These are phyloP conservation scores for Huntiella bhutanensis DNA, from an alignment of 2,329 filamentous ascomycete genomes.

Conservation along the genomic window DNA sequence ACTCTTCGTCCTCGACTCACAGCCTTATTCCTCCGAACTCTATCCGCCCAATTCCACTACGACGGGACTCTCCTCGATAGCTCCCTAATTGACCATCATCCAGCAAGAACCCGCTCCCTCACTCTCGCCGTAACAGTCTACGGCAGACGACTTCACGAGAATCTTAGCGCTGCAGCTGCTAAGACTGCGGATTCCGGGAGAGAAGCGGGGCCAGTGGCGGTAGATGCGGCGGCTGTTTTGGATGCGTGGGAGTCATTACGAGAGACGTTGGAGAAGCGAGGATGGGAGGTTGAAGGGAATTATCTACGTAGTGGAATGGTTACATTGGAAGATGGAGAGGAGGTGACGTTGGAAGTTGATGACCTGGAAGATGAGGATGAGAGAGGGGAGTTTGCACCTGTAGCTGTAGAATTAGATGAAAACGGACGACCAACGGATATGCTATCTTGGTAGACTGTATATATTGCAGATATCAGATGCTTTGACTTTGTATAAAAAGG, in stretches of 20 bases:
- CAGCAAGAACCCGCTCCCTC: constrained; percentile 20
- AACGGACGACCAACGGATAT: constrained; percentile 31
- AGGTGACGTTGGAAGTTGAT: constrained; percentile 27
- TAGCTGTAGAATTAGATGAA: constrained; percentile 33
- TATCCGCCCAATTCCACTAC: constrained; percentile 37
- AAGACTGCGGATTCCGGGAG: constrained; percentile 12
- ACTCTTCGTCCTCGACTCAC: constrained; percentile 25
- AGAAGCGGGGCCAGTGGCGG: constrained; percentile 12
- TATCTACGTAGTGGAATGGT: constrained; percentile 29
- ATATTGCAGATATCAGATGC: neutral
- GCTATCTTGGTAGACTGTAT: constrained; percentile 25
- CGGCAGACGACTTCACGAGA: constrained; percentile 32
- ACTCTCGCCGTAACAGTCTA: constrained; percentile 32
- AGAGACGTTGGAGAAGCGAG: constrained; percentile 28
- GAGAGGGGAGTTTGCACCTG: constrained; percentile 32
- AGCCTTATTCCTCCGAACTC: constrained; percentile 26
- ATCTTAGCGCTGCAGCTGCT: constrained; percentile 17
- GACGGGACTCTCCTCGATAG: constrained; percentile 29
- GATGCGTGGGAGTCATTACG: constrained; percentile 28
- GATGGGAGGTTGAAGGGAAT: constrained; percentile 36
- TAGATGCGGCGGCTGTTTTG: constrained; percentile 25
- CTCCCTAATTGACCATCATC: constrained; percentile 23
- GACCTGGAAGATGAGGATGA: constrained; percentile 36
- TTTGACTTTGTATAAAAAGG: neutral
- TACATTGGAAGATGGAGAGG: constrained; percentile 34